Conservation (phyloP, 495 filamentous ascomycete genomes). For the Ramalina intermedia region DNA sequence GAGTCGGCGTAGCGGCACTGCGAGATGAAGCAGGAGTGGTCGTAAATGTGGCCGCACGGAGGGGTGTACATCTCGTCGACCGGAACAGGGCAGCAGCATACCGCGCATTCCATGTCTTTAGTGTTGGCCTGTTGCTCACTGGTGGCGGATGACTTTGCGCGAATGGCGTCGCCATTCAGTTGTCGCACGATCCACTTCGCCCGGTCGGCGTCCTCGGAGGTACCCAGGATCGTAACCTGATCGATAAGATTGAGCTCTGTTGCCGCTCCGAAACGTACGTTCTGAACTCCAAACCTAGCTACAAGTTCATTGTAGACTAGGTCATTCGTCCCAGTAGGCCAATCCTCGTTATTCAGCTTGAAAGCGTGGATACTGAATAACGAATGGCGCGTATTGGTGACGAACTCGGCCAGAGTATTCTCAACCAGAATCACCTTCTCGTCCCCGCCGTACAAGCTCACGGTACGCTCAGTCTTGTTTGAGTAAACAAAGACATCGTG, state of each 20-base stretch:
- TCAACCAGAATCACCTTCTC: constrained; percentile 2
- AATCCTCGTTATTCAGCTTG: not conserved
- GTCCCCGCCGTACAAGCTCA: constrained; percentile 3
- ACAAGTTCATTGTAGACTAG: constrained; percentile 4
- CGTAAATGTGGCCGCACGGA: constrained; percentile 25
- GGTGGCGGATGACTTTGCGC: not conserved
- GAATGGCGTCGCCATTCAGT: no score
- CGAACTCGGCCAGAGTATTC: not conserved
- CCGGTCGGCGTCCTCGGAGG: not conserved
- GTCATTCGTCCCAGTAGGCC: not conserved
- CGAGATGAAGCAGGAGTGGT: constrained; percentile 20
- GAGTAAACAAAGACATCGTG: constrained; percentile 6
- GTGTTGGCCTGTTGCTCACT: not conserved
- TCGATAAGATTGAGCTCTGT: constrained; percentile 11
- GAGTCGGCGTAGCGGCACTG: constrained; percentile 14
- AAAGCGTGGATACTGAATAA: not conserved
- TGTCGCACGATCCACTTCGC: not conserved
- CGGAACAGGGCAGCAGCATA: constrained; percentile 19
- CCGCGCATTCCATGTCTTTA: constrained; percentile 13
- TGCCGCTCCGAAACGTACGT: constrained; percentile 6
- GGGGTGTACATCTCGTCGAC: constrained; percentile 13
- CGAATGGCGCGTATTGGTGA: constrained; percentile 1
- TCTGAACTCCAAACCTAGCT: constrained; percentile 5
- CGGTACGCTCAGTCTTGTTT: not conserved
- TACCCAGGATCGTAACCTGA: constrained; percentile 5